Conservation (phyloP, 352 stramenopile genomes). For the Halophytophthora batemanensis region DNA sequence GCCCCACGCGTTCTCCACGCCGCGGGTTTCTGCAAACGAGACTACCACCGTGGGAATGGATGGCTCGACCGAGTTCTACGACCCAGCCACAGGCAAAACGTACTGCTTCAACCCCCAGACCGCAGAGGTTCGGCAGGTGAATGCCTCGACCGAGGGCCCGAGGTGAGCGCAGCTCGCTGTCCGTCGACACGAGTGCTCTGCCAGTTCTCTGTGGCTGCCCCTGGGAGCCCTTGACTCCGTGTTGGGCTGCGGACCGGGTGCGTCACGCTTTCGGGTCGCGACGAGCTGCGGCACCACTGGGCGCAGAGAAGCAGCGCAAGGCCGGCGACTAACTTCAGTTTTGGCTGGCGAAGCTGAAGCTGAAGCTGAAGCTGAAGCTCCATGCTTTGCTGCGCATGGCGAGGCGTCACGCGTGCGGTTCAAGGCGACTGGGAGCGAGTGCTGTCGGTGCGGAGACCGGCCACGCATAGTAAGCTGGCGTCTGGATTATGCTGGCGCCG, state of each 20-base stretch:
- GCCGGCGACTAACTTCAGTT: too few species aligned
- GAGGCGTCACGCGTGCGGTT: background rate
- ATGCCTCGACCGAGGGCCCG: background rate
- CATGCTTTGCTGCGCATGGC: background rate
- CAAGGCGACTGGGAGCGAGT: too few species aligned
- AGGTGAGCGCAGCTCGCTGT: too few species aligned
- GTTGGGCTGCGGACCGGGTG: too few species aligned
- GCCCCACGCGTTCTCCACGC: slow-evolving; percentile 40
- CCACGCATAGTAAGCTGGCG: background rate
- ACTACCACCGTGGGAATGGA: slow-evolving; percentile 7
- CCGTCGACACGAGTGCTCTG: too few species aligned
- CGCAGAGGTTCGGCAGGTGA: slow-evolving; percentile 41
- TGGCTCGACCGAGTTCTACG: slow-evolving; percentile 33
- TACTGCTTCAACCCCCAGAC: slow-evolving; percentile 51
- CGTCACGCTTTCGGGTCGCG: too few species aligned
- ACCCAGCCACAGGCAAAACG: slow-evolving; percentile 33
- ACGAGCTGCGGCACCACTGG: too few species aligned
- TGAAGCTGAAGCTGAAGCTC: background rate
- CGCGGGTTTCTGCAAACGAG: slow-evolving; percentile 22
- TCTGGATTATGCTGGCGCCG: too few species aligned
- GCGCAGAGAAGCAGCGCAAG: too few species aligned
- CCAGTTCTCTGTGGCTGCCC: too few species aligned
- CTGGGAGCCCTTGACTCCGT: too few species aligned
- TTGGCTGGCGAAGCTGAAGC: too few species aligned
- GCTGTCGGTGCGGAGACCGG: background rate